Evolutionary conservation across 768 basidiomycete genomes (phyloP).

Genomic region (Trametes cingulata): DNA sequence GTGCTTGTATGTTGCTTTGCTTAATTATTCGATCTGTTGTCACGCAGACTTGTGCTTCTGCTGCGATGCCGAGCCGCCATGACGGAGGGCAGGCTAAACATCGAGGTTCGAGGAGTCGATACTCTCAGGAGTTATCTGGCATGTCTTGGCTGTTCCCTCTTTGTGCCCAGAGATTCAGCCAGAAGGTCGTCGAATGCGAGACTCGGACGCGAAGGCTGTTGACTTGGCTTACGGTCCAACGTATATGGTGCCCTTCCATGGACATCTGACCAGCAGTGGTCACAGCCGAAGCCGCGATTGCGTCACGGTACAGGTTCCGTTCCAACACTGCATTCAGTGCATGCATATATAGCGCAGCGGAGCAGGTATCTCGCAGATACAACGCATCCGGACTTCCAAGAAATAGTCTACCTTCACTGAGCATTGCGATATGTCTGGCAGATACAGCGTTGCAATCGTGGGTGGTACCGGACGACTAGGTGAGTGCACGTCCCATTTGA

Average conservation of each 20-base stretch:
- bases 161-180: no score
- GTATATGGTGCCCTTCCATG: no score
- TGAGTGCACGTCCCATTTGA: background rate
- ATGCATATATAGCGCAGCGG: background rate
- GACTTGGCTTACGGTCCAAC: no score
- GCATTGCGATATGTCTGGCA: background rate
- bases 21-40: conserved; percentile 2
- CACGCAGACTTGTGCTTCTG: background rate
- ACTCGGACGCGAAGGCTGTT: no score
- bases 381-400: background rate
- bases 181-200: no score
- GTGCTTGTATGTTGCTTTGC: background rate
- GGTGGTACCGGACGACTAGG: conserved; percentile 14
- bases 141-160: no score
- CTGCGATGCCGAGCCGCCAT: background rate
- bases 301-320: background rate
- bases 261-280: no score
- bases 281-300: background rate
- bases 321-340: no score
- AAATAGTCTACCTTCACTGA: background rate
- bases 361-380: background rate
- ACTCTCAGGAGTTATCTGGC: no score
- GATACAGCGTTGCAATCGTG: conserved; percentile 6
- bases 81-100: background rate
- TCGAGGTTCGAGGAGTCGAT: no score